Percentiles rank a stretch among this genome's conserved stretches.
phyloP scores from a whole-genome alignment of 2,329 filamentous ascomycete genomes.

The Corynespora cassiicola region DNA sequence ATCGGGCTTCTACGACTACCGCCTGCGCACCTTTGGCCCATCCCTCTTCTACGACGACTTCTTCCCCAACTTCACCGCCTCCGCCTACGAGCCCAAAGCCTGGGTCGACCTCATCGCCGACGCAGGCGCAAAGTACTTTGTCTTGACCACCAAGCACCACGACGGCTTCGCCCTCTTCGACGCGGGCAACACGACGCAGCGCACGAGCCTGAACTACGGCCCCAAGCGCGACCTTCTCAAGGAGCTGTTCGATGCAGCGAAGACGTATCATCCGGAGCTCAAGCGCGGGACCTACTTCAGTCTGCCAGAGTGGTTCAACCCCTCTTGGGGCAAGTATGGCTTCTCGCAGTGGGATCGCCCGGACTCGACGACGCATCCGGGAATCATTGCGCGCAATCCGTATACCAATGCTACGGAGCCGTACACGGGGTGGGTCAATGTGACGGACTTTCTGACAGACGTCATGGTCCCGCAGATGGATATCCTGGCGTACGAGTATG shows the following conservation, averaged over 20 bases:
- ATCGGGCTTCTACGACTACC: conserved; percentile 56
- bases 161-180: conserved; percentile 56
- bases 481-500: conserved; percentile 47
- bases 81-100: conserved; percentile 56
- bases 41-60: conserved; percentile 63
- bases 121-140: conserved; percentile 57
- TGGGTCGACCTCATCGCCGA: conserved; percentile 62
- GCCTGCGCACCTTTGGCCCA: conserved; percentile 58
- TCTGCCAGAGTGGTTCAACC: conserved; percentile 56
- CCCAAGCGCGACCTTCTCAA: conserved; percentile 50
- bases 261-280: conserved; percentile 50
- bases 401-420: conserved; percentile 50
- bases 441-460: conserved; percentile 50
- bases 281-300: conserved; percentile 54
- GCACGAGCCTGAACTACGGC: conserved; percentile 47
- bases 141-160: conserved; percentile 54
- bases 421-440: conserved; percentile 53
- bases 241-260: conserved; percentile 53
- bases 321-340: conserved; percentile 50
- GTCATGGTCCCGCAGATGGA: conserved; percentile 54
- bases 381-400: conserved; percentile 31
- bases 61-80: conserved; percentile 60
- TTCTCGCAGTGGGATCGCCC: conserved; percentile 32
- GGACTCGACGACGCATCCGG: conserved; percentile 12
- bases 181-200: conserved; percentile 46